Base-by-base conservation (phyloP, 352 stramenopile species). In the Phytophthora hibernalis region DNA sequence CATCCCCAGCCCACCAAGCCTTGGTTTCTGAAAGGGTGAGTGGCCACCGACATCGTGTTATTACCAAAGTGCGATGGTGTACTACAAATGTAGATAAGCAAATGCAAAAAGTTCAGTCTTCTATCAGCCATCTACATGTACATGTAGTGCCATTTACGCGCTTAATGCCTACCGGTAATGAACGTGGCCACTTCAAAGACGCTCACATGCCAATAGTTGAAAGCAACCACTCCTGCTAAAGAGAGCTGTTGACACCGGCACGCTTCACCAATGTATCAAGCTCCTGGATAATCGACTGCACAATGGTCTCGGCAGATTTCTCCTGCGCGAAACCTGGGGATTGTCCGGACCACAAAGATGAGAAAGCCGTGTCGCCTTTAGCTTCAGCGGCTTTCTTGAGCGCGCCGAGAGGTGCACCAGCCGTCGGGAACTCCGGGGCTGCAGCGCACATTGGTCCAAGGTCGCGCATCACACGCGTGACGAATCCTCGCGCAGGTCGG, bases 401-500 rank as follows among this genome's bases (percentile, higher is more conserved):
- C 5, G 45, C 52, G 3, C n/a, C 48, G 8, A 76, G 63, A n/a
- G 53, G 38, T 49, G 56, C 58, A 30, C 62, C 68, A 9, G 68
- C 62, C 8, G 40, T 53, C 5, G 57, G 68, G 31, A 76, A 76
- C 24, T 69, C 68, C 0, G 68, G 63, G 11, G 53, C 63, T 48
- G 16, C 62, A 40, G 57, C 63, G 42, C 52, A 66, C 56, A 72
- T 76, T 6, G 68, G 68, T 10, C 67, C 70, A 16, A 82, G 22
- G 6, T 85, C 77, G 9, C 31, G 44, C 48, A 82, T 74, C 11
- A 79, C 13, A 30, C 74, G 70, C 28, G 77, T 87, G 2, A 80
- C 68, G n/a, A 84, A 57, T 13, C 76, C 79, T 37, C 79, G 62
- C 21, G 79, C 79, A 50, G 76, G 76, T 54, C 79, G 73, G 22